Evolutionary conservation across 2,329 filamentous ascomycete species (phyloP).

Genomic region (Epichloe amarillans): DNA sequence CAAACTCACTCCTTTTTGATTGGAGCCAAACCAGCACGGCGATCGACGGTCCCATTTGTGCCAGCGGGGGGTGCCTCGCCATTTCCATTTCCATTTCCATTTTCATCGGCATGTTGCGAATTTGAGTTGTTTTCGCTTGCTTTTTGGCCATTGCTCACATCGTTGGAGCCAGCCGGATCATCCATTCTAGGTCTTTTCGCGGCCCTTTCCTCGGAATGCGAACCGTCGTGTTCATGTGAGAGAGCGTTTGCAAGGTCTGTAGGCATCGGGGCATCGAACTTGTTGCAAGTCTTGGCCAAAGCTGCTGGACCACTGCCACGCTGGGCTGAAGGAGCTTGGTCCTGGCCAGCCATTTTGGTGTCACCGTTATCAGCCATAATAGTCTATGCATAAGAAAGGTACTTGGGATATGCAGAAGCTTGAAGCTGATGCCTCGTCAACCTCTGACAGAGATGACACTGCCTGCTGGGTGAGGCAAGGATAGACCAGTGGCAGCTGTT

Average conservation of each 20-base stretch:
- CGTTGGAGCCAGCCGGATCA: slow-evolving; percentile 10
- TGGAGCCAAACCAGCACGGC: slow-evolving; percentile 47
- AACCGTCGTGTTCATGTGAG: neutral
- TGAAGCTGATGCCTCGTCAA: neutral
- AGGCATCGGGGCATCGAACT: slow-evolving; percentile 6
- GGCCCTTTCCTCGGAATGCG: slow-evolving; percentile 25
- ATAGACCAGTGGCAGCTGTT: neutral
- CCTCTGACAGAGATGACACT: neutral
- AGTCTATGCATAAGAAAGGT: neutral
- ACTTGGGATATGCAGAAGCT: neutral
- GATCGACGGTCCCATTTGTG: slow-evolving; percentile 10
- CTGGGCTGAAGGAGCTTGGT: slow-evolving; percentile 7
- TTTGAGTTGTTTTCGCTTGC: neutral
- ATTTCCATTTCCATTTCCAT: slow-evolving; percentile 5
- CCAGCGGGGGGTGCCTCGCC: slow-evolving; percentile 5
- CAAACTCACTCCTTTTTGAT: slow-evolving; percentile 57
- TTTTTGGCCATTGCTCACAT: slow-evolving; percentile 8
- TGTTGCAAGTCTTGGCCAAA: neutral
- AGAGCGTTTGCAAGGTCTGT: neutral
- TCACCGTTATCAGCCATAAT: slow-evolving; percentile 17
- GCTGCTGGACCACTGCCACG: neutral
- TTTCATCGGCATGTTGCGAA: neutral
- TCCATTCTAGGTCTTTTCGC: slow-evolving; percentile 48
- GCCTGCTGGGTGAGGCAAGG: neutral
- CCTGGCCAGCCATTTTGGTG: slow-evolving; percentile 11